phyloP scores from a whole-genome alignment of 2,329 filamentous ascomycete genomes.

The Fusarium sp. region DNA sequence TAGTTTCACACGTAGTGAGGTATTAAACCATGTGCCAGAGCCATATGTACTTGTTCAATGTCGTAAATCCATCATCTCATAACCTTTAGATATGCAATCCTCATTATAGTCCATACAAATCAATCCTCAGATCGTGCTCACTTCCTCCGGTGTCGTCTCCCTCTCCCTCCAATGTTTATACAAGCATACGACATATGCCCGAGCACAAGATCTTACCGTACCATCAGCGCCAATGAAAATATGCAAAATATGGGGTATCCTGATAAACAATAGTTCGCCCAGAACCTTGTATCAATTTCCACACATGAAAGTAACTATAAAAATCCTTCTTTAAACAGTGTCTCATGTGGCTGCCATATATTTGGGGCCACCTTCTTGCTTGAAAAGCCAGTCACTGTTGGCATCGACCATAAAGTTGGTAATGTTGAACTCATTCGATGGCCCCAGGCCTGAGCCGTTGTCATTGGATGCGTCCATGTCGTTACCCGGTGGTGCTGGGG shows the following conservation, averaged over 20 bases:
- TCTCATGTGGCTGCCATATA: conserved; percentile 40
- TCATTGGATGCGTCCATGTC: conserved; percentile 45
- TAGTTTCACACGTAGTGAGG: not conserved
- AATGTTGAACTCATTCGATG: conserved; percentile 75
- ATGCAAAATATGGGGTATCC: conserved; percentile 33
- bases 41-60: conserved; percentile 12
- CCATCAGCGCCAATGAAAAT: conserved; percentile 4
- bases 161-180: conserved; percentile 1
- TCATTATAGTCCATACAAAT: not conserved
- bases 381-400: conserved; percentile 78
- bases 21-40: not conserved
- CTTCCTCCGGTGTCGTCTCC: not conserved
- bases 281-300: conserved; percentile 8
- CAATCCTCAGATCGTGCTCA: conserved; percentile 1
- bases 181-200: not conserved
- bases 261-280: conserved; percentile 15
- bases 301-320: not conserved
- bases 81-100: not conserved
- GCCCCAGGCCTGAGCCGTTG: conserved; percentile 41
- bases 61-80: conserved; percentile 12
- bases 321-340: not conserved
- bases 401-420: conserved; percentile 81
- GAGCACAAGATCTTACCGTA: not conserved
- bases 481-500: conserved; percentile 33
- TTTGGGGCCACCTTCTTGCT: conserved; percentile 53